Conservation (phyloP, 257 asterid species). For the Fraxinus excelsior region DNA sequence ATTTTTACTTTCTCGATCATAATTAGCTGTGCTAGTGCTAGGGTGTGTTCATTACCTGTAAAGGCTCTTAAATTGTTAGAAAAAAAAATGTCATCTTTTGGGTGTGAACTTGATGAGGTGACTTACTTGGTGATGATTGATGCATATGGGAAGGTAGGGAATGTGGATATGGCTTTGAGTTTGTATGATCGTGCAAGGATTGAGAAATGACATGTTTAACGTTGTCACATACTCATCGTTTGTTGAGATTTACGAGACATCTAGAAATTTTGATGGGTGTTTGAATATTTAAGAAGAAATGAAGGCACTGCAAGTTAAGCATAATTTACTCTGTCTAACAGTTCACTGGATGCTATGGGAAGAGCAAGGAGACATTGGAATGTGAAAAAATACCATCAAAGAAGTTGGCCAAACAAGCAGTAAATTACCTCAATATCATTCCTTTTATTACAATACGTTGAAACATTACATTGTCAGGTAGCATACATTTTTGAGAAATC, state of each 20-base stretch:
- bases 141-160: conserved; percentile 31
- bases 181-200: conserved; percentile 82
- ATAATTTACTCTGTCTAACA: conserved; percentile 60
- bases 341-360: conserved; percentile 88
- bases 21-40: conserved; percentile 87
- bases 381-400: conserved; percentile 28
- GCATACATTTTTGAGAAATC: too few relatives aligned
- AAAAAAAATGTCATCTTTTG: conserved; percentile 66
- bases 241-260: conserved; percentile 62
- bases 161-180: conserved; percentile 62
- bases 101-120: too few relatives aligned
- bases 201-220: conserved; percentile 75
- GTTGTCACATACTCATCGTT: conserved; percentile 65
- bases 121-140: too few relatives aligned
- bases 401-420: too few relatives aligned
- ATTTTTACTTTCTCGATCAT: conserved; percentile 73
- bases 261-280: conserved; percentile 71
- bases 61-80: conserved; percentile 74
- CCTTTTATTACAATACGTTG: too few relatives aligned
- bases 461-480: too few relatives aligned
- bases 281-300: conserved; percentile 88
- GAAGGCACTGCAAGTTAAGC: conserved; percentile 72
- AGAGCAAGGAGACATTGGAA: conserved; percentile 51
- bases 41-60: conserved; percentile 61
- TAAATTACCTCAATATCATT: too few relatives aligned